These are phyloP conservation scores for Chaetomiaceae sp. DNA, from an alignment of 2,329 filamentous ascomycete genomes.

Conservation along the genomic window DNA sequence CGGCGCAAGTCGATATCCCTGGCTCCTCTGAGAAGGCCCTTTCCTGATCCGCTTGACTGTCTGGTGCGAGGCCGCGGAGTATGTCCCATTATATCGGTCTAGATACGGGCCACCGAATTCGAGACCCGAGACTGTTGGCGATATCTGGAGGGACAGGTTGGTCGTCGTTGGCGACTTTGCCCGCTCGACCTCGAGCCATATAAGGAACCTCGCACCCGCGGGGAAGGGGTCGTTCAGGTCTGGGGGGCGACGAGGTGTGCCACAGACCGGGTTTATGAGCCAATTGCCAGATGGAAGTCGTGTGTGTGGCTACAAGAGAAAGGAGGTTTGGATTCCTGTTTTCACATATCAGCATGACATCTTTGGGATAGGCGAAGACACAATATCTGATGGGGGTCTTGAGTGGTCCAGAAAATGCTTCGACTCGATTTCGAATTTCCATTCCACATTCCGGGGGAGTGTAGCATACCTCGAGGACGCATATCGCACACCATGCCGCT, in stretches of 20 bases:
- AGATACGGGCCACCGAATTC: not conserved
- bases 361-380: not conserved
- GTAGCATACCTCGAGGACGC: constrained; percentile 20
- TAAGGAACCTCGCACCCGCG: constrained; percentile 1
- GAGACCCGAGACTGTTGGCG: constrained; percentile 4
- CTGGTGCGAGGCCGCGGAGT: constrained; percentile 25
- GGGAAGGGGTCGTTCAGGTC: not conserved
- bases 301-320: constrained; percentile 15
- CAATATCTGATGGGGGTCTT: not conserved
- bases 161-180: constrained; percentile 19
- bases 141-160: constrained; percentile 7
- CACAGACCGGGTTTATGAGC: constrained; percentile 12
- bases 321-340: constrained; percentile 14
- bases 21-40: constrained; percentile 24
- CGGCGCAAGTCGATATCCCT: constrained; percentile 35
- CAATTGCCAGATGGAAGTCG: constrained; percentile 11
- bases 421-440: not conserved
- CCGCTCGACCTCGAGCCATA: constrained; percentile 19
- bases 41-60: constrained; percentile 29
- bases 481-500: constrained; percentile 15
- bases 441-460: not conserved
- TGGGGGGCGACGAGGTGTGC: not conserved
- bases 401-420: constrained; percentile 1
- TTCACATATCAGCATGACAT: constrained; percentile 17
- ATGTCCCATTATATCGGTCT: constrained; percentile 22